These are phyloP conservation scores for Caloboletus inedulis DNA, from an alignment of 1,284 basidiomycete species.

Conservation along the genomic window DNA sequence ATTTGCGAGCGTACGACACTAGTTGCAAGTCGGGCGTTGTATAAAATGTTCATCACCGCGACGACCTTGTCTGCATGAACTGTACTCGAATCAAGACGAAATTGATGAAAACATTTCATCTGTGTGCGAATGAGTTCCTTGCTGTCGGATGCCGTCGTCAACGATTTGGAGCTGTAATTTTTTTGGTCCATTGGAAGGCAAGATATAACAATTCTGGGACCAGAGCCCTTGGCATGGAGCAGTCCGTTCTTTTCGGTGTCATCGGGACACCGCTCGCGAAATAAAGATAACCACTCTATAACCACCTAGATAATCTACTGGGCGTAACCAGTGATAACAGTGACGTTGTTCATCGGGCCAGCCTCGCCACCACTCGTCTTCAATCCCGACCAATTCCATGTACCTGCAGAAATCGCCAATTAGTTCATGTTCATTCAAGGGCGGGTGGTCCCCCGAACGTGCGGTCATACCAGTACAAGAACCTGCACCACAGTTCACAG, in stretches of 20 bases:
- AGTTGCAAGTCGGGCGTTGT: background rate
- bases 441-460: background rate
- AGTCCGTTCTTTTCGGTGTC: background rate
- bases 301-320: background rate
- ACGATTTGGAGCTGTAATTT: background rate
- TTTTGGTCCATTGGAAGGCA: background rate
- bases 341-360: slow-evolving; percentile 1
- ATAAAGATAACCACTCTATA: background rate
- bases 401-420: background rate
- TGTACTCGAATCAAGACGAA: background rate
- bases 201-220: background rate
- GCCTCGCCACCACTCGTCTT: background rate
- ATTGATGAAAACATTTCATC: background rate
- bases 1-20: background rate
- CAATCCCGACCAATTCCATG: background rate
- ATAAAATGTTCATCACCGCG: background rate
- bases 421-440: background rate
- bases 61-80: background rate
- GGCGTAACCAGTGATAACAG: background rate
- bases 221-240: background rate
- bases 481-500: background rate
- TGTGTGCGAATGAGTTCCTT: background rate
- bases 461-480: slow-evolving; percentile 1
- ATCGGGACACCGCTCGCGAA: background rate
- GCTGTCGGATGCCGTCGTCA: background rate